A percentile compares a stretch with the other conserved stretches of the same genome.
phyloP scores from a whole-genome alignment of 257 asterid genomes.

The Penstemon newberryi region DNA sequence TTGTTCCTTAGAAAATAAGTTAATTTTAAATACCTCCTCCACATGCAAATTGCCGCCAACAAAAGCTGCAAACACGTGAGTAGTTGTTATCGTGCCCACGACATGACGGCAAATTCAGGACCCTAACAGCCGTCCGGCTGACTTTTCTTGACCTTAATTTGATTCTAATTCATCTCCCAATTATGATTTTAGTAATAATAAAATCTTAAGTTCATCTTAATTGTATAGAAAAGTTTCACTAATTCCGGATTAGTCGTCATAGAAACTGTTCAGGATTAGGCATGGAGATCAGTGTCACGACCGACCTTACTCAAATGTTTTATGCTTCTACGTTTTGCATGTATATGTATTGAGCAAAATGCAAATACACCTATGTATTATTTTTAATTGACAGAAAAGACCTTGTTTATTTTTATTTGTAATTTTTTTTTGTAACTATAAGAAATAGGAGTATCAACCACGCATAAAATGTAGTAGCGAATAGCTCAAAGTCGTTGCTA shows the following conservation, averaged over 20 bases:
- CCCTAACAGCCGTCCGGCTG: constrained; percentile 23
- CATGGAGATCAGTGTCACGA: constrained; percentile 17
- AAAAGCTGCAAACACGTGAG: constrained; percentile 37
- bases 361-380: no score
- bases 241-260: constrained; percentile 19
- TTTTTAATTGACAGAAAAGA: no score
- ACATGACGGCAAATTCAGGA: constrained; percentile 24
- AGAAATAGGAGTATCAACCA: no score
- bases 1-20: neutral
- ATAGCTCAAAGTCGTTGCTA: no score
- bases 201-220: neutral
- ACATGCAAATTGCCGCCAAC: constrained; percentile 33
- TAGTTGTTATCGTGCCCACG: constrained; percentile 30
- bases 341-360: no score
- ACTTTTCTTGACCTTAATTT: constrained; percentile 19
- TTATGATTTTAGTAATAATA: neutral
- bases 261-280: constrained; percentile 11
- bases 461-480: no score
- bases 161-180: neutral
- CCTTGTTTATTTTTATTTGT: no score
- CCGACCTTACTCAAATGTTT: neutral
- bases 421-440: no score
- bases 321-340: no score
- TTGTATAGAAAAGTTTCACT: constrained; percentile 8
- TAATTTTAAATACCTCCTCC: neutral